A percentile compares a stretch with the other conserved stretches of the same genome.
These are phyloP conservation scores for Dryadomyces quercivorus DNA, from an alignment of 2,329 filamentous ascomycete species.

Conservation along the genomic window DNA sequence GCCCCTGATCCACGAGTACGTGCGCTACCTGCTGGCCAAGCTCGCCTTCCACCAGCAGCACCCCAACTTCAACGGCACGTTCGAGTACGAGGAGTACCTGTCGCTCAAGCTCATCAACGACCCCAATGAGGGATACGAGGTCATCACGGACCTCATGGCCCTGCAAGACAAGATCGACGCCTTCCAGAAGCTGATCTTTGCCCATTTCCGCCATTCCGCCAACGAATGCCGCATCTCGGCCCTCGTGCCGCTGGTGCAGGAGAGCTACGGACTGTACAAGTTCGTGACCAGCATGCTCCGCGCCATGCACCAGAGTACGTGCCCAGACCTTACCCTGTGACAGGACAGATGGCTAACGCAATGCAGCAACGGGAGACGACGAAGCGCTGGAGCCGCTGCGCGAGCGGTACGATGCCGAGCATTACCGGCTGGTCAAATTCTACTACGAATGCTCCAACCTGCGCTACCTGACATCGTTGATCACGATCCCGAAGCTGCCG, in stretches of 20 bases:
- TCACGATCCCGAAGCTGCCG: constrained; percentile 89
- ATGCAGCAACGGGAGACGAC: constrained; percentile 72
- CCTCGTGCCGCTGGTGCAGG: constrained; percentile 83
- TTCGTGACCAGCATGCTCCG: constrained; percentile 99
- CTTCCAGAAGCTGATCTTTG: constrained; percentile 97
- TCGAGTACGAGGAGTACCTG: constrained; percentile 98
- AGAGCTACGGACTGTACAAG: constrained; percentile 99
- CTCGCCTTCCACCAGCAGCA: constrained; percentile 94
- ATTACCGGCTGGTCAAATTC: constrained; percentile 92
- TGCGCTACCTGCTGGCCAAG: constrained; percentile 89
- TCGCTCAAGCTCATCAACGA: constrained; percentile 97
- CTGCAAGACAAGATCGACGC: constrained; percentile 97
- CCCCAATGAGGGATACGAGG: constrained; percentile 95
- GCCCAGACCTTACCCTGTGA: neutral
- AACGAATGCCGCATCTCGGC: constrained; percentile 96
- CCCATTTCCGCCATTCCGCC: constrained; percentile 79
- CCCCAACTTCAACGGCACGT: constrained; percentile 95
- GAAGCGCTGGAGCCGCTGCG: constrained; percentile 84
- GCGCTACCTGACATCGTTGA: constrained; percentile 88
- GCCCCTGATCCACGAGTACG: constrained; percentile 90
- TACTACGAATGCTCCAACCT: constrained; percentile 99
- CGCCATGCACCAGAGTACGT: constrained; percentile 87
- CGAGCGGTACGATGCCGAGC: constrained; percentile 84
- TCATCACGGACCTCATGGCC: constrained; percentile 90
- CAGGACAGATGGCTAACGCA: neutral